phyloP scores from a whole-genome alignment of 2,329 filamentous ascomycete genomes.

The Alternaria consortialis region DNA sequence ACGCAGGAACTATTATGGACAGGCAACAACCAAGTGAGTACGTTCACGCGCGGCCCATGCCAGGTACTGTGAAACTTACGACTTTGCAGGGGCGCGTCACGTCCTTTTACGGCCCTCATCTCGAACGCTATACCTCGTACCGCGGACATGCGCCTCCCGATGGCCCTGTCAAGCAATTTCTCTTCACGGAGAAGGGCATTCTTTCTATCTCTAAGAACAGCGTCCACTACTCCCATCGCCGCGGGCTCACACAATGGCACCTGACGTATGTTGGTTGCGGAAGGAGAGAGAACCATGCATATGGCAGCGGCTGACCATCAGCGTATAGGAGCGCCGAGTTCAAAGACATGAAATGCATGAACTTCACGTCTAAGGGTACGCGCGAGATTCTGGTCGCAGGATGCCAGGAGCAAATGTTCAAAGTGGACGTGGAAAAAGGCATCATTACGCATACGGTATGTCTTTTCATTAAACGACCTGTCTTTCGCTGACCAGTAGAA shows the following conservation, averaged over 20 bases:
- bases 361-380: conserved; percentile 86
- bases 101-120: conserved; percentile 85
- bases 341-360: conserved; percentile 91
- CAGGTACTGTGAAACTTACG: conserved; percentile 17
- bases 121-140: conserved; percentile 91
- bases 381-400: conserved; percentile 87
- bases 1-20: conserved; percentile 91
- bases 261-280: conserved; percentile 65
- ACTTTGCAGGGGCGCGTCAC: conserved; percentile 78
- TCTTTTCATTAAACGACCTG: neutral
- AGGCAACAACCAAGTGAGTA: conserved; percentile 84
- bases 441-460: conserved; percentile 53
- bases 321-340: conserved; percentile 72
- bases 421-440: conserved; percentile 69
- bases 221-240: conserved; percentile 86
- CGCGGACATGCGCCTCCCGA: conserved; percentile 77
- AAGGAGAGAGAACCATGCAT: neutral
- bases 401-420: conserved; percentile 85
- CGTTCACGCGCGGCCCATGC: conserved; percentile 11
- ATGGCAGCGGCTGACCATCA: conserved; percentile 27
- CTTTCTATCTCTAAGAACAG: conserved; percentile 83
- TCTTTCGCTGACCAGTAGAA: conserved; percentile 45
- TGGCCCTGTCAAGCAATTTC: conserved; percentile 82
- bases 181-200: conserved; percentile 91
- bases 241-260: conserved; percentile 89